Evolutionary conservation across 176 grass and related monocot genomes (phyloP), one percentile per base, ranked within the genome.

Genomic region (Carex pumila): DNA sequence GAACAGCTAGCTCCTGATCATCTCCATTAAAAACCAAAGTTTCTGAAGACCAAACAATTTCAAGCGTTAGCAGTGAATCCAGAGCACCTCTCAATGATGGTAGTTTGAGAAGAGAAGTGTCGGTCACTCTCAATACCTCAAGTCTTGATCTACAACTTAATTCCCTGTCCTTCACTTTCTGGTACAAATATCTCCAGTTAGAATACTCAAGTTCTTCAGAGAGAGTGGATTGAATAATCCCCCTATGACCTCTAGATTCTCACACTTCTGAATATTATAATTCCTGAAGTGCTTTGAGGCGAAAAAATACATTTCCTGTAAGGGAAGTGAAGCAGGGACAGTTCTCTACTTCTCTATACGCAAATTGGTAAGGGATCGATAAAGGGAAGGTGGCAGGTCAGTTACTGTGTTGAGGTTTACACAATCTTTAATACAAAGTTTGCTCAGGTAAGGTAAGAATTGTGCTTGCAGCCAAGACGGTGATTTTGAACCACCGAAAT

Each of bases 381-480:
- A n/a, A n/a, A n/a, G n/a, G n/a, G n/a, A n/a, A 72, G 69, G 69
- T 47, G 69, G 69, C 41, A 72, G 69, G 17, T 72, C 39, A 72
- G 18, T 72, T 49, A 72, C 47, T 47, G 39, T 45, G 5, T 45
- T 72, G 69, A 72, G 41, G 69, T 72, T 72, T 22, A 18, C 69
- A 50, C 79, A 81, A 64, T 63, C 57, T 81, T 49, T 81, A 41
- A 81, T 58, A 58, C 32, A 64, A 2, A 81, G 57, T 61, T 61
- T 18, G 22, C 13, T 81, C 19, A 81, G 17, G 32, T 61, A 81
- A 7, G 79, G 57, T 62, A 81, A 81, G 17, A 43, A 61, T 81
- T 81, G 54, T 81, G 50, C 31, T 36, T 41, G 54, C 50, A 85
- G 30, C 83, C 83, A 85, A 76, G 21, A 71, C 14, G 83, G 52